Base-by-base conservation (phyloP, 257 asterid species). In the Solanum chaucha region DNA sequence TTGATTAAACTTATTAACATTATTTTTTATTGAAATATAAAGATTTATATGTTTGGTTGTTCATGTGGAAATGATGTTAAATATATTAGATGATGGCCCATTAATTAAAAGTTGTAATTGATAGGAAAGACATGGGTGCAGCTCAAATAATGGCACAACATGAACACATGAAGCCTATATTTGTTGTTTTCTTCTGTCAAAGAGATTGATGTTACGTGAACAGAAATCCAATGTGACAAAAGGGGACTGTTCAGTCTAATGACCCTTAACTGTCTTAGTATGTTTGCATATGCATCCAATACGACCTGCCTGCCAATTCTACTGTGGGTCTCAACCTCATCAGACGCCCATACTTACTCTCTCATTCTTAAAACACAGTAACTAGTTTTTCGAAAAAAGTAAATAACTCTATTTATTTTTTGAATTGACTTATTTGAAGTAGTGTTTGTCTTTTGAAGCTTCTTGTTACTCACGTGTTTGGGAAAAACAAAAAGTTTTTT, bases 251-350 rank as follows among this genome's bases (percentile, higher is more conserved):
- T 61, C 34, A 84, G 77, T 61, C 58, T 36, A 61, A 61, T 84
- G 86, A 61, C 77, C 55, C 77, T 61, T 61, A 83, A 83, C 59
- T 65, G 86, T 88, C 58, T 82, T 83, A 32, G 73, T 72, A 61
- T 84, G 87, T 89, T 74, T 86, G 38, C 59, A 86, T 77, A 83
- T 86, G 90, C 90, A 90, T 38, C 87, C 87, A 68, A 86, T 73
- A 74, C 74, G 86, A 91, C 90, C 90, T 90, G 46, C 86, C 90
- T 90, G 38, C 85, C 87, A 5, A 85, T 87, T 46, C 59, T 87
- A 84, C 73, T 38, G 88, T 87, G 90, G 87, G 89, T 84, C 91
- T 86, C 48, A 87, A 88, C 88, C 90, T 58, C 74, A 83, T 51
- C 55, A 20, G 74, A 83, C 65, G 77, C 24, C 86, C 77, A 84